phyloP scores from a whole-genome alignment of 1,284 basidiomycete genomes.

The Coniophora puteana region DNA sequence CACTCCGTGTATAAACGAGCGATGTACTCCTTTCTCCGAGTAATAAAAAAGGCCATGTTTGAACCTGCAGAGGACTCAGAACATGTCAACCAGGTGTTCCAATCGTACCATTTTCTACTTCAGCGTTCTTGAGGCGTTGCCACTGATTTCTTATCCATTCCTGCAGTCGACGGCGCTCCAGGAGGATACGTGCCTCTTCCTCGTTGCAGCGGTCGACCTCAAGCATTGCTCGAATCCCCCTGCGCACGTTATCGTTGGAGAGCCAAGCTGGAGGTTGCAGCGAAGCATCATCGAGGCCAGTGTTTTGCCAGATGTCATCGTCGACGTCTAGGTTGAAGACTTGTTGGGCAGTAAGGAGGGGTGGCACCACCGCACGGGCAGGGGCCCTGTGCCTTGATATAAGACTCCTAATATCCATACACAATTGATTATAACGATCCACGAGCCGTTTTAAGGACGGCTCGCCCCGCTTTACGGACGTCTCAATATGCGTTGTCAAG shows the following conservation, averaged over 20 bases:
- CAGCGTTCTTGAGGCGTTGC: no score
- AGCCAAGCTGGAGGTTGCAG: constrained; percentile 1
- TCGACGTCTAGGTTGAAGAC: constrained; percentile 12
- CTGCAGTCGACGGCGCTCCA: constrained; percentile 7
- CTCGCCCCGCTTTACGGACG: constrained; percentile 2
- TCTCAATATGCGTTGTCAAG: constrained; percentile 1
- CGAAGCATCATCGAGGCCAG: constrained; percentile 5
- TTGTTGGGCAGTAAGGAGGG: constrained; percentile 2
- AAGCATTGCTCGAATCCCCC: constrained; percentile 12
- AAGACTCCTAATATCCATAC: constrained; percentile 3
- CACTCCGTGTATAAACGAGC: no score
- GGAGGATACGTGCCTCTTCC: constrained; percentile 6
- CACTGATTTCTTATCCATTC: constrained; percentile 8
- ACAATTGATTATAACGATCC: constrained; percentile 8
- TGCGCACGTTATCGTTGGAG: constrained; percentile 7
- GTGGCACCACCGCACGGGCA: constrained; percentile 3
- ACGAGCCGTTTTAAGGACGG: constrained; percentile 7
- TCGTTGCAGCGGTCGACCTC: constrained; percentile 5
- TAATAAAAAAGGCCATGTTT: no score
- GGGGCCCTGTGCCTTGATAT: constrained; percentile 7
- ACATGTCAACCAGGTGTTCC: no score
- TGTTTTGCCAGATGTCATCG: constrained; percentile 12
- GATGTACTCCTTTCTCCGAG: no score
- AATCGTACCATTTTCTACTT: no score
- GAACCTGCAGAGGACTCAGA: no score